Evolutionary conservation across 2,329 filamentous ascomycete species (phyloP).

Genomic region (Zasmidium angulare): DNA sequence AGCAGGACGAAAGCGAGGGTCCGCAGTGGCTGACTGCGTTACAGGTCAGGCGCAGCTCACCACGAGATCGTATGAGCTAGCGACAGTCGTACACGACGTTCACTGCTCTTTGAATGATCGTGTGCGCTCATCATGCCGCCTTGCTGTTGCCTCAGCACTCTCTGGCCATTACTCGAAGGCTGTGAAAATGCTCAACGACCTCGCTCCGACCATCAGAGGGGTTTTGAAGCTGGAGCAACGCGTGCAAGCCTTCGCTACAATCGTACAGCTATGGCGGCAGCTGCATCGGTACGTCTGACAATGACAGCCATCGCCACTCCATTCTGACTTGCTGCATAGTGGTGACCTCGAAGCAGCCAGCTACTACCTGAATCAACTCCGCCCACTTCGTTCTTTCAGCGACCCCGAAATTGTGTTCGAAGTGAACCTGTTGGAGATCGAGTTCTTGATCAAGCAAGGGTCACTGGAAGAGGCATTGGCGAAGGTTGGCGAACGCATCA

Average conservation of each 20-base stretch:
- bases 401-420: slow-evolving; percentile 62
- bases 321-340: slow-evolving; percentile 34
- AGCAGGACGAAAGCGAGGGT: not conserved
- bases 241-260: slow-evolving; percentile 64
- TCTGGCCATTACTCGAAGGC: slow-evolving; percentile 72
- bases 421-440: slow-evolving; percentile 60
- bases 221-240: slow-evolving; percentile 78
- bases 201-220: slow-evolving; percentile 63
- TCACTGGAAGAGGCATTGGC: slow-evolving; percentile 53
- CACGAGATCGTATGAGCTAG: slow-evolving; percentile 66
- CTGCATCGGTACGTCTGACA: slow-evolving; percentile 49
- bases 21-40: slow-evolving; percentile 1
- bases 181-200: slow-evolving; percentile 57
- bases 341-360: slow-evolving; percentile 58
- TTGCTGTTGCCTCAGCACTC: slow-evolving; percentile 65
- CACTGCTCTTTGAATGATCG: slow-evolving; percentile 71
- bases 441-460: slow-evolving; percentile 52
- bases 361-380: slow-evolving; percentile 58
- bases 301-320: not conserved
- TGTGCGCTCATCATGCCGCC: slow-evolving; percentile 70
- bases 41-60: slow-evolving; percentile 58
- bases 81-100: slow-evolving; percentile 70
- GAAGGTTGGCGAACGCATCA: slow-evolving; percentile 54
- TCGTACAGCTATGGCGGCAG: slow-evolving; percentile 65
- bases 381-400: slow-evolving; percentile 39